Evolutionary conservation across 179 eudicot genomes (phyloP), one percentile per base, ranked within the genome.

Genomic region (Spergularia azorica): DNA sequence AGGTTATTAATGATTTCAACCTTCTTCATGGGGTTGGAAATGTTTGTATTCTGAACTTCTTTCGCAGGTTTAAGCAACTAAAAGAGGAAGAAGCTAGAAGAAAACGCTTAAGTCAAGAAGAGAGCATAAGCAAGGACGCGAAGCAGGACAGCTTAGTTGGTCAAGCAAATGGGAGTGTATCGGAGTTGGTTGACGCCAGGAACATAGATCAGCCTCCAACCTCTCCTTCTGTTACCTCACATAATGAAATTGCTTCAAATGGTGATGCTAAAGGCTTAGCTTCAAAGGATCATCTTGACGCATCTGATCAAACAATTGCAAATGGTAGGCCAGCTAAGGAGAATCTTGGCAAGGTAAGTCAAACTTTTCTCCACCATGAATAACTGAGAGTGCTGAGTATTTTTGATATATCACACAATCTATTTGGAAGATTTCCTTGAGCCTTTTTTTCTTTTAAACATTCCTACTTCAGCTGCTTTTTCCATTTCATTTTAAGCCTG

Each of bases 61-160:
- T 56, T 51, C 51, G 32, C 76, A 93, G 97, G 86, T 94, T 94
- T 84, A 94, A 84, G 80, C 89, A 83, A 79, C 67, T 94, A 65
- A 94, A 94, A 87, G 97, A 92, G 83, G 91, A 94, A 85, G 98
- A 94, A 74, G 94, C 88, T 67, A 90, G 84, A 81, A 85, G 84
- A 73, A 90, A 72, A 84, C 88, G 70, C 43, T 88, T 86, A 81
- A 83, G 69, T 36, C 92, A 89, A 86, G 97, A 82, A 83, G 94
- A 86, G 78, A 83, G 75, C 77, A 83, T 79, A 81, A 87, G 77
- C 82, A 79, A 79, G 41, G 87, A 81, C 59, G 87, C 70, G 43
- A 83, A 83, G 64, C 83, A 86, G 72, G 78, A 78, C 11, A 68
- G 17, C 70, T 58, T 66, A 41, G 84, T 77, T 64, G 85, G 75